Percentiles rank a stretch among this genome's conserved stretches.
Conservation (phyloP, 169 alveolate genomes). For the Plasmodium falciparum region DNA sequence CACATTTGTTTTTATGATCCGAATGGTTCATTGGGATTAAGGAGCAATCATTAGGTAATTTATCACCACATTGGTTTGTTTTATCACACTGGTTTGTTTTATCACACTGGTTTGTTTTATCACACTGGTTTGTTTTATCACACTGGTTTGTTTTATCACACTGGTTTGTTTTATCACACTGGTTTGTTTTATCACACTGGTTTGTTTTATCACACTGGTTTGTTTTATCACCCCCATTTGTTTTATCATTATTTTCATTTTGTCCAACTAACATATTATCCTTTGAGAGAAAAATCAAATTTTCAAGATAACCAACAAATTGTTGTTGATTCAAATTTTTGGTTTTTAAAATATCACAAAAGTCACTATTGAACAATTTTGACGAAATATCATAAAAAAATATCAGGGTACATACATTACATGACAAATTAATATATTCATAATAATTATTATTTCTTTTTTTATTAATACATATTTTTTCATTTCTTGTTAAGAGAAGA, state of each 20-base stretch:
- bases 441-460: conserved; percentile 7
- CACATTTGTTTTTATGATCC: no score
- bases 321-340: neutral
- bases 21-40: no score
- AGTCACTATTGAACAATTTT: neutral
- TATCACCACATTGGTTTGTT: no score
- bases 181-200: no score
- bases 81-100: neutral
- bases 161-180: no score
- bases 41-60: no score
- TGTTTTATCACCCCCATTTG: neutral
- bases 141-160: neutral
- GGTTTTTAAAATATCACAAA: neutral
- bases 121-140: neutral
- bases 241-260: neutral
- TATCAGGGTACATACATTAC: conserved; percentile 38
- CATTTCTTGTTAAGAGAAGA: conserved; percentile 42
- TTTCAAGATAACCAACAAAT: neutral
- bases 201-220: neutral
- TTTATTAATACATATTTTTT: conserved; percentile 4
- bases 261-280: neutral
- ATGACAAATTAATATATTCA: conserved; percentile 50
- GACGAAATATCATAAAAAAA: conserved; percentile 42
- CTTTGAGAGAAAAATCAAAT: neutral
- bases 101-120: neutral